Evolutionary conservation across 169 alveolate species (phyloP).

Genomic region (Plasmodium gaboni): DNA sequence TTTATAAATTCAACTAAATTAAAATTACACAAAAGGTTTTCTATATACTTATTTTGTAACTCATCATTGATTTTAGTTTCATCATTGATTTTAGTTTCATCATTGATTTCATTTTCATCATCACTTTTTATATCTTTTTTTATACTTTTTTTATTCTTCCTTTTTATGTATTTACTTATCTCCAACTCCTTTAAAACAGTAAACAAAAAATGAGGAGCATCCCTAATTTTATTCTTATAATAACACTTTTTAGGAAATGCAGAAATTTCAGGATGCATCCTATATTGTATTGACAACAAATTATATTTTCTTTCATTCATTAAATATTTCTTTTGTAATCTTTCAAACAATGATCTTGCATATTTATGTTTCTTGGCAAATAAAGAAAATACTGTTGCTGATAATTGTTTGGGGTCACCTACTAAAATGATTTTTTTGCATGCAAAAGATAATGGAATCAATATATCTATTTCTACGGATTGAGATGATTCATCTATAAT

Average conservation of each 20-base stretch:
- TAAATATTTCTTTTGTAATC: conserved; percentile 85
- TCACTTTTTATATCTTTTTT: too few species aligned
- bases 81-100: too few species aligned
- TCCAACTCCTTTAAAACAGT: conserved; percentile 24
- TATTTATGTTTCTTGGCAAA: conserved; percentile 87
- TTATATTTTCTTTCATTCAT: conserved; percentile 82
- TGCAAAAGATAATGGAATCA: conserved; percentile 88
- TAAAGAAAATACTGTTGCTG: conserved; percentile 96
- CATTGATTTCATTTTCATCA: neutral
- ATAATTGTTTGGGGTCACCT: conserved; percentile 98
- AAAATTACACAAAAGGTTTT: conserved; percentile 33
- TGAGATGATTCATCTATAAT: conserved; percentile 99
- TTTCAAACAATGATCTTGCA: conserved; percentile 90
- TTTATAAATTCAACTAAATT: conserved; percentile 54
- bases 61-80: neutral
- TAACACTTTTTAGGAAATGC: conserved; percentile 94
- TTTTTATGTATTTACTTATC: conserved; percentile 17
- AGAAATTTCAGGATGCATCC: conserved; percentile 98
- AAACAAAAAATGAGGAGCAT: conserved; percentile 69
- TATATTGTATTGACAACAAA: conserved; percentile 93
- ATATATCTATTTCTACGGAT: conserved; percentile 89
- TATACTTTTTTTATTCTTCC: neutral
- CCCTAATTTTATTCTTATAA: conserved; percentile 87
- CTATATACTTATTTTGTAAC: conserved; percentile 2
- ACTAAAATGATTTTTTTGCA: conserved; percentile 92